Base-by-base conservation (phyloP, 202 grass and related monocot genomes). In the Panicum hallii region DNA sequence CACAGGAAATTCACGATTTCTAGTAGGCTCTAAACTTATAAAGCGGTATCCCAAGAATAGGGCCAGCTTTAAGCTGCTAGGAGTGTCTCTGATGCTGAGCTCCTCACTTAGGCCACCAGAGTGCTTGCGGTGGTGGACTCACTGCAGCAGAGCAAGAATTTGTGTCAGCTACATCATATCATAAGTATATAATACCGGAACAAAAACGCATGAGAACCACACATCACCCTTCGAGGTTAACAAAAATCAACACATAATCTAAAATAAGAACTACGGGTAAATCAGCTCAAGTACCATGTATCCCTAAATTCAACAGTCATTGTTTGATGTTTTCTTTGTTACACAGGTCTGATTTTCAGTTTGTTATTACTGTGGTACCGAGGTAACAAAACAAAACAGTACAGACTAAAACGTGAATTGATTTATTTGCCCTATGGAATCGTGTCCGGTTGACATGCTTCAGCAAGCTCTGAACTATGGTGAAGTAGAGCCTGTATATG, bases 111-210 rank as follows among this genome's bases (percentile, higher is more conserved):
- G 56, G 91, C 91, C 55, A 93, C 91, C 44, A 93, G 81, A 47
- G 91, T 93, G 84, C 88, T 93, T 61, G 91, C 88, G 5, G 91
- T 93, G 81, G 76, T 88, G 0, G 91, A 90, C 72, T 90, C 91
- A 20, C 89, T 88, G 81, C 77, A 91, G 5, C 65, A 48, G 43
- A 63, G 9, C 4, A 79, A 70, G 23, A 3, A 26, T 54, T 23
- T 23, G 5, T 15, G 84, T 87, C 26, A 87, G 68, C 17, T 0
- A 57, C 1, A 8, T 14, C 17, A 34, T 3, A 71, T 14, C 17
- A 43, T 2, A 71, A 6, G 9, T 26, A 77, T 70, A 77, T 38
- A 38, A 38, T 15, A 19, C 7, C 28, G 48, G 7, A 48, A 19
- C 8, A 52, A 40, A 26, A 23, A 3, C 11, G 10, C 4, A 48